Evolutionary conservation across 169 alveolate species (phyloP).

Genomic region (Plasmodium reichenowi): DNA sequence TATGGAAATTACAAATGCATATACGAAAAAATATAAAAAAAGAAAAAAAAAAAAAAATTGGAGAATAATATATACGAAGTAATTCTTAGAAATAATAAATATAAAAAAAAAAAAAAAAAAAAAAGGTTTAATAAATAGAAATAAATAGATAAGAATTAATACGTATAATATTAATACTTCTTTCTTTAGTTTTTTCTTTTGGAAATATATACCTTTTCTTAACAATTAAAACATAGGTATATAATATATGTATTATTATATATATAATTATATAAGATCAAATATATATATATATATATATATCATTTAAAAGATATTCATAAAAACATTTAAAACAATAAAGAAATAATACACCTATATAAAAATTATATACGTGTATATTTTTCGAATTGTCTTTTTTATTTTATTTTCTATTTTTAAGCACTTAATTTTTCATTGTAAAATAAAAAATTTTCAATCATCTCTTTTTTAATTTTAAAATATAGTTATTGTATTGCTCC

Average conservation of each 20-base stretch:
- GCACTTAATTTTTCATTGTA: conserved; percentile 21
- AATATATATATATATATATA: not conserved
- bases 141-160: not conserved
- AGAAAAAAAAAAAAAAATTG: not conserved
- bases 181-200: not conserved
- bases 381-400: not conserved
- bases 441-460: not conserved
- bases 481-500: conserved; percentile 70
- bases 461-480: conserved; percentile 58
- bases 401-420: conserved; percentile 11
- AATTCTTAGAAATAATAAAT: not conserved
- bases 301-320: conserved; percentile 50
- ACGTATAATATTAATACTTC: not conserved
- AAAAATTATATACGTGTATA: conserved; percentile 8
- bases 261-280: conserved; percentile 34
- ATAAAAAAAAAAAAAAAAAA: not conserved
- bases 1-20: conserved; percentile 58
- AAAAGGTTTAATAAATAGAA: conserved; percentile 1
- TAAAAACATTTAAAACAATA: conserved; percentile 21
- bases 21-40: conserved; percentile 58
- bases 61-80: not conserved
- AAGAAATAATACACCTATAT: conserved; percentile 18
- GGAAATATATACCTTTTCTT: conserved; percentile 5
- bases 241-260: conserved; percentile 1
- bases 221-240: conserved; percentile 20